Evolutionary conservation across 345 rosid genomes (phyloP).

Genomic region (Hypericum perforatum): DNA sequence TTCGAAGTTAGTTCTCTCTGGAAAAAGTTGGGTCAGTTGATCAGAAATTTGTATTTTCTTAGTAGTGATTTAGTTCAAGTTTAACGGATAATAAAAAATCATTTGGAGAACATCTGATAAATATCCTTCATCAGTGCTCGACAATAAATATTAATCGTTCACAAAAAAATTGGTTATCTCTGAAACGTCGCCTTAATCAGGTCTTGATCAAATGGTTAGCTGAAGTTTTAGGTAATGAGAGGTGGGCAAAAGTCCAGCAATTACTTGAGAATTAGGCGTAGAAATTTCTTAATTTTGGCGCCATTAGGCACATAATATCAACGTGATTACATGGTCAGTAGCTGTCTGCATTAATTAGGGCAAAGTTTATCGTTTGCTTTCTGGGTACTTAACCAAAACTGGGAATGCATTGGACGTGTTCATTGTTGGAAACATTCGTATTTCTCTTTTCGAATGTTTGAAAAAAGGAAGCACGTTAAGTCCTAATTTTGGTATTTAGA

Average conservation of each 20-base stretch:
- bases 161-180: neutral
- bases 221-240: neutral
- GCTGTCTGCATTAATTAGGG: too few relatives aligned
- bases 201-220: neutral
- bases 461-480: neutral
- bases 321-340: too few relatives aligned
- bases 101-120: too few relatives aligned
- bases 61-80: too few relatives aligned
- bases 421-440: neutral
- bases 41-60: too few relatives aligned
- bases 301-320: neutral
- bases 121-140: too few relatives aligned
- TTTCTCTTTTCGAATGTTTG: conserved; percentile 4
- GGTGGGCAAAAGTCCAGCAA: neutral
- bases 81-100: too few relatives aligned
- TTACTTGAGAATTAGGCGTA: neutral
- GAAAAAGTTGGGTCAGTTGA: too few relatives aligned
- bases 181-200: neutral
- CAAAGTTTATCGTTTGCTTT: neutral
- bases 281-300: too few relatives aligned
- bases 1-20: too few relatives aligned
- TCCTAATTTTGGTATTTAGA: neutral
- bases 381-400: neutral
- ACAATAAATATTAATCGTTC: too few relatives aligned
- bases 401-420: neutral